Evolutionary conservation across 2,329 filamentous ascomycete species (phyloP), one percentile per base, ranked within the genome.

Genomic region (Volutella citrinella): DNA sequence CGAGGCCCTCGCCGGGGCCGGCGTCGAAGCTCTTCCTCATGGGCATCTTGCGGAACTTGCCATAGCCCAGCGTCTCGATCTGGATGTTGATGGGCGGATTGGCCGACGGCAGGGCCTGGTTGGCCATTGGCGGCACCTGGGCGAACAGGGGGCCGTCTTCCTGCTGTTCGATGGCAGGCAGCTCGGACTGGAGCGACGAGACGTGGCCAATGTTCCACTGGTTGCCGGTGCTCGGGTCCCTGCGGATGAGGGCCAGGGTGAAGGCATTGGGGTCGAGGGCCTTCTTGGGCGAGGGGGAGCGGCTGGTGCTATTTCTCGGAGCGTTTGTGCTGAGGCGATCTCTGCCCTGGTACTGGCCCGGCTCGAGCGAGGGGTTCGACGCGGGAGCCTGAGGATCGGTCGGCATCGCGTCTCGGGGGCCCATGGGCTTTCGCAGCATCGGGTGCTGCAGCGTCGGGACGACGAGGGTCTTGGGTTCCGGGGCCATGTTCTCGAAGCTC

Each of bases 191-290:
- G 38, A 69, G 69, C 0, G 74, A 78, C 3, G 70, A 72, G 30
- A 88, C 72, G 34, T 71, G 79, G 15, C 80, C 85, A 10, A 89
- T 73, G 52, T 89, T 89, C 83, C 84, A 88, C 57, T 89, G 85
- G 34, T 70, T 70, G 7, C 79, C 78, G 8, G 80, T 77, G 15
- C 73, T 69, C 2, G 82, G 82, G 54, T 89, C 82, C 44, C 84
- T 76, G n/a, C 85, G 80, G 49, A 89, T 87, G 11, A 90, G 59
- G 0, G 78, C 82, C 11, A 80, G 61, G 3, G 68, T 71, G 43
- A 78, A 79, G 1, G 73, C 68, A 1, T 61, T 57, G 28, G 64
- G 57, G 31, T 48, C 48, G 21, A 46, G 55, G 28, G 45, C 52
- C 32, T 63, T 66, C 16, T 43, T 52, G 4, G 66, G 67, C 2